Evolutionary conservation across 331 rosid genomes (phyloP), one percentile per base, ranked within the genome.

Genomic region (Arachis monticola): DNA sequence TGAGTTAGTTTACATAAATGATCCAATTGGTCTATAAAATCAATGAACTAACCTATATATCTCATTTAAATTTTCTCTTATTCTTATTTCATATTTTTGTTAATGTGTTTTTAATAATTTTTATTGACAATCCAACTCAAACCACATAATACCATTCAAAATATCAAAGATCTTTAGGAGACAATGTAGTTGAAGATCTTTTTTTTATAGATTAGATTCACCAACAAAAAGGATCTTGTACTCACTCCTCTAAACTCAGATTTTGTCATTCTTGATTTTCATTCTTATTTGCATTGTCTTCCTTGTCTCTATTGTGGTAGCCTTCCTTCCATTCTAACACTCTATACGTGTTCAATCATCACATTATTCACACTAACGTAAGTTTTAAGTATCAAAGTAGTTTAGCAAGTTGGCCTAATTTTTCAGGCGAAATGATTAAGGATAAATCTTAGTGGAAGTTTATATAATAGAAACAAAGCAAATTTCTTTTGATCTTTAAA

Each of bases 121-220:
- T 17, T 17, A 17, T 17, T 17, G 22, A 17, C 22, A 17, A 17
- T 17, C 22, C 22, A 17, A 92, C 90, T 82, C 98, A 92, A 62
- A 92, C 95, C 83, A 92, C 79, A 89, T 88, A 92, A 85, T 92
- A 92, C 98, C 98, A 92, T 83, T 92, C 98, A 3, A 87, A 85
- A 59, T 92, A 95, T 40, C 92, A 76, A 83, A 92, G 98, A 63
- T 92, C 96, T 47, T 92, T 96, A 4, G 96, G 98, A 47, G 90
- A 83, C 66, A 92, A 81, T 77, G 92, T 77, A 80, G 82, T 89
- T 31, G 90, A 88, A 71, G 93, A 87, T 17, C 22, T 74, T 88
- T 85, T 4, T 84, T 65, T 73, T 65, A 87, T 55, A 73, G 86
- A 9, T 84, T 90, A 5, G 87, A 46, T 78, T 90, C 96, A 5